Percentiles rank a stretch among this genome's conserved stretches.
phyloP scores from a whole-genome alignment of 148 eudicot species.

The Vaccinium myrtillus region DNA sequence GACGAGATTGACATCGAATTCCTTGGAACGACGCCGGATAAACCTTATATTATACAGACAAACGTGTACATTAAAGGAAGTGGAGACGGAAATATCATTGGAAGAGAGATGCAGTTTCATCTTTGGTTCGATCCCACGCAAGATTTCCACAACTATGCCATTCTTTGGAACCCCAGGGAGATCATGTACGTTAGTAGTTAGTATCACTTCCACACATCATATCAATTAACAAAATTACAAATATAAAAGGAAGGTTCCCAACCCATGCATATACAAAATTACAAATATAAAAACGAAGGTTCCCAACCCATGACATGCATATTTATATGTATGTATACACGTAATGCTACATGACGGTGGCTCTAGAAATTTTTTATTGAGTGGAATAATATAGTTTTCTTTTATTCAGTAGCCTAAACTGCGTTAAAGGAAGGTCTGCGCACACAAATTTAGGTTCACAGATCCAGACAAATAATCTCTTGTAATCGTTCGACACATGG shows the following conservation, averaged over 20 bases:
- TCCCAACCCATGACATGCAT: neutral
- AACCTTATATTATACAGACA: conserved; percentile 84
- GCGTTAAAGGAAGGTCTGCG: too few relatives aligned
- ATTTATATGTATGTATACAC: too few relatives aligned
- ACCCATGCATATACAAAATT: neutral
- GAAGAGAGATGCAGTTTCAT: conserved; percentile 92
- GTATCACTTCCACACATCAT: neutral
- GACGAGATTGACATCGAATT: conserved; percentile 96
- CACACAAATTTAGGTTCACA: too few relatives aligned
- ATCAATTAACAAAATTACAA: neutral
- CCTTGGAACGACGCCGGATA: conserved; percentile 85
- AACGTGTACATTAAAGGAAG: conserved; percentile 87
- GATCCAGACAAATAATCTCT: too few relatives aligned
- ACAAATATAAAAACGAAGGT: neutral
- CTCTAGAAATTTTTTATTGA: too few relatives aligned
- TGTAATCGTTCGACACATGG: too few relatives aligned
- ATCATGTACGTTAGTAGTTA: conserved; percentile 56
- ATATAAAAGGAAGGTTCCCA: neutral
- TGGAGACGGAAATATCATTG: conserved; percentile 85
- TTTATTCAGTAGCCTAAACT: too few relatives aligned
- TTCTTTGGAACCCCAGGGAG: conserved; percentile 76
- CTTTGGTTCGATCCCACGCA: conserved; percentile 94
- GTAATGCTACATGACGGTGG: too few relatives aligned
- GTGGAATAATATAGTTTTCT: too few relatives aligned
- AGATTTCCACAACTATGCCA: conserved; percentile 83